A percentile compares a stretch with the other conserved stretches of the same genome.
phyloP scores from a whole-genome alignment of 768 basidiomycete genomes.

The Hygrocybe punicea region DNA sequence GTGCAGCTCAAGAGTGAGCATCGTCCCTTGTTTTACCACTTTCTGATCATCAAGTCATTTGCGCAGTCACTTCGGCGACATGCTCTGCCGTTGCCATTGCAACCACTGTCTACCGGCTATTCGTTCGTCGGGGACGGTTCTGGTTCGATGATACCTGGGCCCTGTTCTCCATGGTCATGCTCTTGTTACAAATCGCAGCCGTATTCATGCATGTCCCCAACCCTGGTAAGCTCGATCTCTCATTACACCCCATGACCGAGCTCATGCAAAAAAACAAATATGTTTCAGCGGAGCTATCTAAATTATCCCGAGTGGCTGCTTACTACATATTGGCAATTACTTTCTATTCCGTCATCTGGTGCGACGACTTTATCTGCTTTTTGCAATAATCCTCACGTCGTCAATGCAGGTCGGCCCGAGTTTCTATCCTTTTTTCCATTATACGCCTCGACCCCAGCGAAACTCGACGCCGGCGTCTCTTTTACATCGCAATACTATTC shows the following conservation, averaged over 20 bases:
- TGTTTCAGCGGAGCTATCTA: constrained; percentile 3
- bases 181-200: constrained; percentile 26
- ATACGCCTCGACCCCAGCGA: constrained; percentile 47
- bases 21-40: neutral
- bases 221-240: constrained; percentile 20
- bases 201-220: constrained; percentile 27
- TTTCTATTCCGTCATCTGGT: constrained; percentile 44
- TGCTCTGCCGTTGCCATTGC: constrained; percentile 34
- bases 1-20: constrained; percentile 16
- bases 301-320: constrained; percentile 19
- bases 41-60: neutral
- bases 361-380: neutral
- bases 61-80: constrained; percentile 31
- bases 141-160: constrained; percentile 41
- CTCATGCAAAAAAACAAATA: no score
- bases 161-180: constrained; percentile 25
- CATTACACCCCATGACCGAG: constrained; percentile 9
- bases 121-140: constrained; percentile 28
- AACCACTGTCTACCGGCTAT: constrained; percentile 31
- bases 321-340: constrained; percentile 37
- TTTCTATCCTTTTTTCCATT: constrained; percentile 54
- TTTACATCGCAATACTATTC: constrained; percentile 31
- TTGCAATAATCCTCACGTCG: no score
- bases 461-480: constrained; percentile 22
- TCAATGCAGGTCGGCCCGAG: constrained; percentile 40